phyloP scores from a whole-genome alignment of 768 basidiomycete genomes.

The Mycena capillaripes region DNA sequence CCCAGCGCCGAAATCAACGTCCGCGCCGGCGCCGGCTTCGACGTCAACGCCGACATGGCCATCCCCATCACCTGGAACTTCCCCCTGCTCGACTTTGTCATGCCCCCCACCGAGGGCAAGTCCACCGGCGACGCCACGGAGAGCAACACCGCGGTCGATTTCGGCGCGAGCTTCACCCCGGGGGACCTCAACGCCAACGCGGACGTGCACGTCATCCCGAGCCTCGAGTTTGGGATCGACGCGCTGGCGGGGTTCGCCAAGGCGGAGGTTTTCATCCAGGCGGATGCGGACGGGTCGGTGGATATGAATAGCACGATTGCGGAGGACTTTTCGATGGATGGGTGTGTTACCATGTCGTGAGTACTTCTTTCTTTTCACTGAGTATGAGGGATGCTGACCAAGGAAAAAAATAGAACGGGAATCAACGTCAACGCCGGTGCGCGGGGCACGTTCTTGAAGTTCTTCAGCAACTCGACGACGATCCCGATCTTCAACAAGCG shows the following conservation, averaged over 20 bases:
- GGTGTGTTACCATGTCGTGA: constrained; percentile 17
- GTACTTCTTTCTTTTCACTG: not conserved
- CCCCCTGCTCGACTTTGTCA: constrained; percentile 20
- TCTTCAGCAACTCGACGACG: constrained; percentile 13
- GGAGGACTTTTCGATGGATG: constrained; percentile 18
- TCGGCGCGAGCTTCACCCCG: constrained; percentile 10
- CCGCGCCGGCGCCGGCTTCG: constrained; percentile 10
- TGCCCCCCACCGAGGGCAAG: constrained; percentile 1
- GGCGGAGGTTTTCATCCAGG: constrained; percentile 9
- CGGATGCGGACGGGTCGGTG: constrained; percentile 10
- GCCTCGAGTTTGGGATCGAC: constrained; percentile 3
- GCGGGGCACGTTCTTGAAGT: constrained; percentile 13
- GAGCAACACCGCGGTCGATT: constrained; percentile 11
- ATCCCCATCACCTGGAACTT: constrained; percentile 18
- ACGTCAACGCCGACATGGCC: constrained; percentile 15
- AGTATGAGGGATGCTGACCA: not conserved
- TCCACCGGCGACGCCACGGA: constrained; percentile 5
- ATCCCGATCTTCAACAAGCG: constrained; percentile 24
- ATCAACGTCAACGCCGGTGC: constrained; percentile 21
- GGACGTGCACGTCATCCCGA: constrained; percentile 15
- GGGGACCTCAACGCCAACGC: constrained; percentile 13
- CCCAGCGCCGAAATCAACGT: constrained; percentile 14
- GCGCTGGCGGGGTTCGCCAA: constrained; percentile 15
- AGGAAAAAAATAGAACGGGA: constrained; percentile 2
- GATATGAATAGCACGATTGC: constrained; percentile 16